Evolutionary conservation across 441 rosid species (phyloP).

Genomic region (Bruguiera hainesii): DNA sequence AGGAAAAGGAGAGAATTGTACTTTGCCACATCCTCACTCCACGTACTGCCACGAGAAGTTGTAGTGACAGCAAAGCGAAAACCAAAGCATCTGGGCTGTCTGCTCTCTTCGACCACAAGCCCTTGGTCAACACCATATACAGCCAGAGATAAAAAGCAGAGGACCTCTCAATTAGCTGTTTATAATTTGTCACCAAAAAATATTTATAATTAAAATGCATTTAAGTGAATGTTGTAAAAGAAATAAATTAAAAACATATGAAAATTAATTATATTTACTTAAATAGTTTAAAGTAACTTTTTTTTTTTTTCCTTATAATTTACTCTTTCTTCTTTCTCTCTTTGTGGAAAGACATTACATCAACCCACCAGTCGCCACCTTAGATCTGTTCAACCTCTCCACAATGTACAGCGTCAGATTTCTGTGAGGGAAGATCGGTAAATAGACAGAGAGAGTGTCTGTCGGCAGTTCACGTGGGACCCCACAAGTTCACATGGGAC

Average conservation of each 20-base stretch:
- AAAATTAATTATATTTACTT: too few species aligned
- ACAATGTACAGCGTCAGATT: background rate
- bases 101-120: slow-evolving; percentile 20
- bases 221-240: too few species aligned
- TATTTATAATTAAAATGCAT: too few species aligned
- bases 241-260: too few species aligned
- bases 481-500: slow-evolving; percentile 21
- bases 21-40: slow-evolving; percentile 39
- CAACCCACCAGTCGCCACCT: slow-evolving; percentile 21
- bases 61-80: slow-evolving; percentile 15
- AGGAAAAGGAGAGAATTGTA: slow-evolving; percentile 13
- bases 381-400: slow-evolving; percentile 22
- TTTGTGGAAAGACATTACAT: slow-evolving; percentile 3
- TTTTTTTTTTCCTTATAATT: background rate
- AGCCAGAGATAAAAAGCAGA: background rate
- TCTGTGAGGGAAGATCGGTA: background rate
- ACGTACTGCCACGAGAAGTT: background rate
- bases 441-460: background rate
- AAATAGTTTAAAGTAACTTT: too few species aligned
- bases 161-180: slow-evolving; percentile 30
- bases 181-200: background rate
- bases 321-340: background rate
- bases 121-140: background rate
- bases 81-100: background rate
- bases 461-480: slow-evolving; percentile 27